phyloP scores from a whole-genome alignment of 805 yeast species.

The Metschnikowia orientalis region DNA sequence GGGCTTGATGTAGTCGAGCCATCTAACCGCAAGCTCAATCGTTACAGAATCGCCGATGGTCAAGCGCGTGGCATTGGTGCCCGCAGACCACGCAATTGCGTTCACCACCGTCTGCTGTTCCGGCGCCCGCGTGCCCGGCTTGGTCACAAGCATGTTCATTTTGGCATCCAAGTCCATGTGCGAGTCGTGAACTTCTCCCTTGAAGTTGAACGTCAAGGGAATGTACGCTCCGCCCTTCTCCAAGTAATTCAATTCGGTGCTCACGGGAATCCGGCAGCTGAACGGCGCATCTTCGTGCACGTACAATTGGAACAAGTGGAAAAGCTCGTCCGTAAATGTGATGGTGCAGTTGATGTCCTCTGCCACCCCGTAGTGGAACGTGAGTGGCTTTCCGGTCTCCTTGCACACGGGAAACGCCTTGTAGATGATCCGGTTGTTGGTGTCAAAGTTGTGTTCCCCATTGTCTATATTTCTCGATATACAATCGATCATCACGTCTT shows the following conservation, averaged over 20 bases:
- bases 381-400: constrained; percentile 59
- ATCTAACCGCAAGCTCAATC: constrained; percentile 52
- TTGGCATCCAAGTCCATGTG: constrained; percentile 64
- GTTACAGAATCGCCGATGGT: constrained; percentile 64
- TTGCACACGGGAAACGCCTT: constrained; percentile 56
- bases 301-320: constrained; percentile 66
- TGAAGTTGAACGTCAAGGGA: constrained; percentile 58
- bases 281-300: constrained; percentile 76
- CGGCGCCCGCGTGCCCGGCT: constrained; percentile 26
- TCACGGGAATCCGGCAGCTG: constrained; percentile 58
- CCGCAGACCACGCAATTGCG: constrained; percentile 56
- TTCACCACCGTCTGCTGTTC: constrained; percentile 44
- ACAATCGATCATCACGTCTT: constrained; percentile 51
- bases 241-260: constrained; percentile 39
- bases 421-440: constrained; percentile 54
- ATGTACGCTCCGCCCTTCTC: constrained; percentile 44
- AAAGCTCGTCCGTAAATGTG: constrained; percentile 56
- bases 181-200: constrained; percentile 63
- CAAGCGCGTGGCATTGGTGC: constrained; percentile 56
- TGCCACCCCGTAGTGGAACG: constrained; percentile 48
- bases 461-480: constrained; percentile 64
- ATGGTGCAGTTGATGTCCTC: constrained; percentile 59
- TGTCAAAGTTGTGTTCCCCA: constrained; percentile 73
- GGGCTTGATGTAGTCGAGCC: constrained; percentile 40
- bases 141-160: constrained; percentile 48